These are phyloP conservation scores for Trichosanthes truncata DNA, from an alignment of 306 rosid species.

Conservation along the genomic window DNA sequence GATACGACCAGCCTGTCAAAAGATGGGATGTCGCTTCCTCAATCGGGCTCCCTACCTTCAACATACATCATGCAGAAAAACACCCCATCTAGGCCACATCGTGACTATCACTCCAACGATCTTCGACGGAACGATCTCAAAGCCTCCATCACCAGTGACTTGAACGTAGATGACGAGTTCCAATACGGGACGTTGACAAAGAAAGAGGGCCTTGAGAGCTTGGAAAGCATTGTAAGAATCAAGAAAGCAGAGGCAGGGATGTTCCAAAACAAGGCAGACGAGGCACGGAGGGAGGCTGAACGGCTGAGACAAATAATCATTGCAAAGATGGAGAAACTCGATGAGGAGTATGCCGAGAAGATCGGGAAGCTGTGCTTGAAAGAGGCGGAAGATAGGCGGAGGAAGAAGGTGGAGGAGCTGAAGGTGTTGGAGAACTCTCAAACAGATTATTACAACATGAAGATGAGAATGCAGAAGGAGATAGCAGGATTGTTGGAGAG, in stretches of 20 bases:
- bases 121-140: slow-evolving; percentile 52
- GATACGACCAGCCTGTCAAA: slow-evolving; percentile 40
- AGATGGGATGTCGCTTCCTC: slow-evolving; percentile 44
- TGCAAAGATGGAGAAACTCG: slow-evolving; percentile 52
- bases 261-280: slow-evolving; percentile 93
- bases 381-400: slow-evolving; percentile 60
- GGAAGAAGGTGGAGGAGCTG: slow-evolving; percentile 76
- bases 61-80: slow-evolving; percentile 37
- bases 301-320: slow-evolving; percentile 49
- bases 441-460: slow-evolving; percentile 71
- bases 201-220: slow-evolving; percentile 62
- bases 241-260: slow-evolving; percentile 93
- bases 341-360: slow-evolving; percentile 66
- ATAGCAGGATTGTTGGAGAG: slow-evolving; percentile 70
- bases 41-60: slow-evolving; percentile 35
- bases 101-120: slow-evolving; percentile 43
- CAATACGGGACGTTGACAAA: slow-evolving; percentile 47
- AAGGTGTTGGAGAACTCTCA: slow-evolving; percentile 70
- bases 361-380: slow-evolving; percentile 54
- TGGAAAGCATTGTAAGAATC: slow-evolving; percentile 80
- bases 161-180: slow-evolving; percentile 46
- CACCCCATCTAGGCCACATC: slow-evolving; percentile 44
- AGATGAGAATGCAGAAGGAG: slow-evolving; percentile 79
- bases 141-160: slow-evolving; percentile 37
- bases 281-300: slow-evolving; percentile 88